phyloP scores from a whole-genome alignment of 345 rosid genomes.

The Populus pruinosa region DNA sequence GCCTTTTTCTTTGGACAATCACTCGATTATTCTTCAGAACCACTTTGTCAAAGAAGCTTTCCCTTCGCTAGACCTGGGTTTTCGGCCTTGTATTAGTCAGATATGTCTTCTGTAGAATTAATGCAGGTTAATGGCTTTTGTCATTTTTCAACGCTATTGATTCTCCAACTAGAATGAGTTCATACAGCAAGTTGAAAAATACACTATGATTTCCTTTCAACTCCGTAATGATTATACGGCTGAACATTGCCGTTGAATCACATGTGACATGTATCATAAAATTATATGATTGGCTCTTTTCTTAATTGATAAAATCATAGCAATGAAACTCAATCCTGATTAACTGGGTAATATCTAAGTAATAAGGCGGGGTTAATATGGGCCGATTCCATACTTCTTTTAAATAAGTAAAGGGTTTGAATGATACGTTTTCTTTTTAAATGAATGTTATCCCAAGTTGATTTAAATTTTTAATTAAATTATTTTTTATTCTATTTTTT shows the following conservation, averaged over 20 bases:
- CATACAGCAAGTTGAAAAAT: not conserved
- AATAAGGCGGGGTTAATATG: accelerated
- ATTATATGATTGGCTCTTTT: not conserved
- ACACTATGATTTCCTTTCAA: not conserved
- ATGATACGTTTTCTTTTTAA: too few species aligned
- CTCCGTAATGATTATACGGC: not conserved
- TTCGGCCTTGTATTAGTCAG: not conserved
- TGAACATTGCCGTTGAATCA: not conserved
- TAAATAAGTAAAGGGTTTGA: too few species aligned
- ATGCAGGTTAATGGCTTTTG: too few species aligned
- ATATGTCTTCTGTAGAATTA: too few species aligned
- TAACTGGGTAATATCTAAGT: too few species aligned
- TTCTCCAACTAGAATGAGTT: not conserved
- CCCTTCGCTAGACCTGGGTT: not conserved
- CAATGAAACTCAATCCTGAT: too few species aligned
- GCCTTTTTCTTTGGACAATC: not conserved
- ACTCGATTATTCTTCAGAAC: not conserved
- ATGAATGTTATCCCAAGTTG: too few species aligned
- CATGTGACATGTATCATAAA: not conserved
- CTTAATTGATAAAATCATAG: too few species aligned
- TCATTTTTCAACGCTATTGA: not conserved
- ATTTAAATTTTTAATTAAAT: too few species aligned
- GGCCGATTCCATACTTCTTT: too few species aligned
- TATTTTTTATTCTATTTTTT: too few species aligned
- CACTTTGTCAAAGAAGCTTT: not conserved